Percentiles rank a stretch among this genome's conserved stretches.
phyloP scores from a whole-genome alignment of 169 alveolate genomes.

The Cryptosporidium canis region DNA sequence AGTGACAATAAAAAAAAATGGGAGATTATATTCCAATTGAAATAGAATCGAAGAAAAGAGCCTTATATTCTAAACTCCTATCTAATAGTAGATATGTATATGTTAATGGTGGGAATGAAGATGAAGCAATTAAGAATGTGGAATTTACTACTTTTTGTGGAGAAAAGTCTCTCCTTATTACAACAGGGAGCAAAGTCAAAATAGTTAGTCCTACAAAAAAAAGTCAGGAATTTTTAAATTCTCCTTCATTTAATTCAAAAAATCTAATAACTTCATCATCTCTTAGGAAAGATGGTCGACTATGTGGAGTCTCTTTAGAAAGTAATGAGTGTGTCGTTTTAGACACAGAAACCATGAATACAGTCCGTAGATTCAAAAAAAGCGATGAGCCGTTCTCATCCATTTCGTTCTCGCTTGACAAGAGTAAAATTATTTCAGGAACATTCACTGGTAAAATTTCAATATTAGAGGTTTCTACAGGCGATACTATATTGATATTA shows the following conservation, averaged over 20 bases:
- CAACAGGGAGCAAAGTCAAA: constrained; percentile 22
- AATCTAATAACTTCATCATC: not conserved
- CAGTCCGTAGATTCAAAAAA: constrained; percentile 28
- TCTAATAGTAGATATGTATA: constrained; percentile 1
- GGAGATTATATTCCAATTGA: constrained; percentile 65
- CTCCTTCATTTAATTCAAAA: constrained; percentile 23
- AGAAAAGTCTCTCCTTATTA: not conserved
- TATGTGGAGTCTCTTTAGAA: constrained; percentile 25
- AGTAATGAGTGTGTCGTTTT: constrained; percentile 24
- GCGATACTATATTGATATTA: not conserved
- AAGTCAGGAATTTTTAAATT: not conserved
- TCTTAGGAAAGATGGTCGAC: constrained; percentile 56
- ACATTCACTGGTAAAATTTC: constrained; percentile 35
- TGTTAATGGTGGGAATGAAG: constrained; percentile 38
- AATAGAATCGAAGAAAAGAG: constrained; percentile 1
- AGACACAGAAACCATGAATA: constrained; percentile 2
- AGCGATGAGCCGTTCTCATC: not conserved
- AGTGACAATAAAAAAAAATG: constrained; percentile 12
- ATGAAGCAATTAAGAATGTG: constrained; percentile 6
- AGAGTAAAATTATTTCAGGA: constrained; percentile 40
- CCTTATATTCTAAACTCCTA: not conserved
- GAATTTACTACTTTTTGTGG: constrained; percentile 12
- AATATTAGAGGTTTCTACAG: constrained; percentile 23
- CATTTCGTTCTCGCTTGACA: constrained; percentile 28
- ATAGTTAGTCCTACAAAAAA: not conserved